Conservation (phyloP, 495 filamentous ascomycete genomes). For the Hamigera avellanea region DNA sequence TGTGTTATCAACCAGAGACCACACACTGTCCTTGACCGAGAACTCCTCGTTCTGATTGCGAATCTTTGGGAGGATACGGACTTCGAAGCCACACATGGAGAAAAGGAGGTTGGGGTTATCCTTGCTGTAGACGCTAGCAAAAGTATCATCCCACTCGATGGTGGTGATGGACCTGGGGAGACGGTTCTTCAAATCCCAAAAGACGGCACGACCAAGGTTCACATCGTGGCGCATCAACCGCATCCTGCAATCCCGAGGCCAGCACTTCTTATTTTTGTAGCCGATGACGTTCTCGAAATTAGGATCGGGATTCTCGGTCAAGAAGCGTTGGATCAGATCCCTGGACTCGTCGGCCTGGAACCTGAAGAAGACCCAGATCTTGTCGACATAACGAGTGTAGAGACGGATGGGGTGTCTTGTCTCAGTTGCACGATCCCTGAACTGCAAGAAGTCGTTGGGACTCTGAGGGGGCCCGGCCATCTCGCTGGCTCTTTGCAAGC, state of each 20-base stretch:
- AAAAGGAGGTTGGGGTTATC: constrained; percentile 97
- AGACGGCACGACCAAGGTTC: constrained; percentile 93
- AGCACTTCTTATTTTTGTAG: constrained; percentile 99
- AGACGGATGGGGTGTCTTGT: constrained; percentile 88
- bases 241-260: constrained; percentile 97
- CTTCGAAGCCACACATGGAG: constrained; percentile 98
- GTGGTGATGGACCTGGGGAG: constrained; percentile 90
- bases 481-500: constrained; percentile 87
- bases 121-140: constrained; percentile 96
- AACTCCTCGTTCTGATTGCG: constrained; percentile 95
- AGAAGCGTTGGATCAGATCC: constrained; percentile 93
- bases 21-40: constrained; percentile 93
- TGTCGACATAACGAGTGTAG: constrained; percentile 96
- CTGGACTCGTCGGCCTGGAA: constrained; percentile 90
- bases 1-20: constrained; percentile 92
- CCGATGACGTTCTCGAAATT: constrained; percentile 99
- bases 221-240: constrained; percentile 98
- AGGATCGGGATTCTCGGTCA: constrained; percentile 96
- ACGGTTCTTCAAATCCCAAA: constrained; percentile 98
- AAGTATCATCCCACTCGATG: constrained; percentile 98
- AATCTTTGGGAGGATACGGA: constrained; percentile 91
- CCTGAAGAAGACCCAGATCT: constrained; percentile 95
- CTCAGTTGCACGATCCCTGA: constrained; percentile 82
- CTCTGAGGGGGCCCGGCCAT: constrained; percentile 94
- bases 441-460: constrained; percentile 98